A percentile compares a stretch with the other conserved stretches of the same genome.
phyloP scores from a whole-genome alignment of 306 rosid genomes.

The Pachyrhizus erosus region DNA sequence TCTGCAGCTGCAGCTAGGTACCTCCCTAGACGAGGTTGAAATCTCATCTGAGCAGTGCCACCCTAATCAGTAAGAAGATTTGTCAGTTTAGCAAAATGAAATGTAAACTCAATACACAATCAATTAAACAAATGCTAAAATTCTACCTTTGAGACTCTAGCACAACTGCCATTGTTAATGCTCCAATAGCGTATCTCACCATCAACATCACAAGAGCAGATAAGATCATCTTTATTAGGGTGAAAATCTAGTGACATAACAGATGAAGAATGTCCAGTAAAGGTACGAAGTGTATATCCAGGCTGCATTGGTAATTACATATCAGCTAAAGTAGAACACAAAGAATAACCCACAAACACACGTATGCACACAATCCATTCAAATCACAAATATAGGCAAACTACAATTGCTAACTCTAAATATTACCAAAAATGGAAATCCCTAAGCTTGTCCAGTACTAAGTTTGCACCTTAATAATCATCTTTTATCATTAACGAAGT shows the following conservation, averaged over 20 bases:
- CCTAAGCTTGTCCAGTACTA: neutral
- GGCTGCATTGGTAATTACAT: slow-evolving; percentile 63
- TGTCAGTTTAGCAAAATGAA: slow-evolving; percentile 34
- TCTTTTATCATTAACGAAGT: neutral
- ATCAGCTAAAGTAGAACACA: slow-evolving; percentile 33
- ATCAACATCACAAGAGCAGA: slow-evolving; percentile 91
- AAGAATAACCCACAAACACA: neutral
- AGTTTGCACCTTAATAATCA: neutral
- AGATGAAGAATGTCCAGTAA: slow-evolving; percentile 77
- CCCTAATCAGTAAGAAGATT: slow-evolving; percentile 59
- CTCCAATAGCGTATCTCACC: slow-evolving; percentile 98
- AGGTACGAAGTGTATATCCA: slow-evolving; percentile 82
- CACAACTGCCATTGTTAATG: slow-evolving; percentile 82
- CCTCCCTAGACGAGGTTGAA: slow-evolving; percentile 91
- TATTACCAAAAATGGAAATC: neutral
- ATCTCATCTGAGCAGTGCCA: slow-evolving; percentile 88
- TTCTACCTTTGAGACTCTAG: slow-evolving; percentile 74
- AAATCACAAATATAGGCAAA: slow-evolving; percentile 14
- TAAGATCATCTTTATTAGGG: slow-evolving; percentile 89
- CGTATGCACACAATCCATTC: neutral
- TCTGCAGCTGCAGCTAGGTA: slow-evolving; percentile 92
- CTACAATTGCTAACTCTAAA: neutral
- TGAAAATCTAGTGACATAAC: slow-evolving; percentile 97
- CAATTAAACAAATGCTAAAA: neutral
- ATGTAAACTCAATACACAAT: neutral